Conservation (phyloP, 2,329 filamentous ascomycete genomes). For the Teratosphaeria destructans region DNA sequence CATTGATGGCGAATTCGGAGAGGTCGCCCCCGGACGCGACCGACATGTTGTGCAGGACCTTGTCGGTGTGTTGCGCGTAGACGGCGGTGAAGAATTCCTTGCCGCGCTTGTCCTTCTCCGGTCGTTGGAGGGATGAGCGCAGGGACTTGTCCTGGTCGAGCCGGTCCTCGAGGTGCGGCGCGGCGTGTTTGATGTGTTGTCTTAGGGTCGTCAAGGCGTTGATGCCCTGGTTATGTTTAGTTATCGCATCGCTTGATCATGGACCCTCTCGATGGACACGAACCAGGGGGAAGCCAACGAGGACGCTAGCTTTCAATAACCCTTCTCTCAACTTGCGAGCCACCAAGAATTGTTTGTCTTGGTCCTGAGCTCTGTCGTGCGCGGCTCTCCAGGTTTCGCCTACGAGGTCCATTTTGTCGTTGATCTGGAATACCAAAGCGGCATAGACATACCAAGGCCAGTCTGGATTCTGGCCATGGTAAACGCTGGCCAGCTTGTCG, state of each 20-base stretch:
- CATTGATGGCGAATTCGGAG: conserved; percentile 11
- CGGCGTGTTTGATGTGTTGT: conserved; percentile 3
- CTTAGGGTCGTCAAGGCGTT: conserved; percentile 10
- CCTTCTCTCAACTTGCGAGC: conserved; percentile 9
- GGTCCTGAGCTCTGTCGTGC: background rate
- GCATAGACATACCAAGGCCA: conserved; percentile 11
- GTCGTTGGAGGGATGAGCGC: conserved; percentile 4
- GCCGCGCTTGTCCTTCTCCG: conserved; percentile 10
- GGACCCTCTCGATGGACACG: background rate
- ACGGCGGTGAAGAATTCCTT: conserved; percentile 11
- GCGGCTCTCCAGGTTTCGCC: conserved; percentile 6
- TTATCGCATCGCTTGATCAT: background rate
- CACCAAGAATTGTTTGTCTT: conserved; percentile 5
- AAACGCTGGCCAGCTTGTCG: conserved; percentile 6
- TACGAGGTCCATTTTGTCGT: conserved; percentile 11
- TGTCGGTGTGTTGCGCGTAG: conserved; percentile 12
- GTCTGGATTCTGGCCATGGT: conserved; percentile 2
- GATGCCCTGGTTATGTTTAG: conserved; percentile 4
- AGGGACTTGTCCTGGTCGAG: conserved; percentile 9
- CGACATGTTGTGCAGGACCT: conserved; percentile 11
- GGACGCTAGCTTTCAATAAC: conserved; percentile 7
- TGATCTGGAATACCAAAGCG: conserved; percentile 8
- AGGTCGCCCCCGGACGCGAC: conserved; percentile 10
- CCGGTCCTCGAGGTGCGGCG: conserved; percentile 4
- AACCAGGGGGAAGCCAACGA: conserved; percentile 10